Percentiles rank a stretch among this genome's conserved stretches.
phyloP scores from a whole-genome alignment of 2,329 filamentous ascomycete genomes.

The Penicillium janthinellum region DNA sequence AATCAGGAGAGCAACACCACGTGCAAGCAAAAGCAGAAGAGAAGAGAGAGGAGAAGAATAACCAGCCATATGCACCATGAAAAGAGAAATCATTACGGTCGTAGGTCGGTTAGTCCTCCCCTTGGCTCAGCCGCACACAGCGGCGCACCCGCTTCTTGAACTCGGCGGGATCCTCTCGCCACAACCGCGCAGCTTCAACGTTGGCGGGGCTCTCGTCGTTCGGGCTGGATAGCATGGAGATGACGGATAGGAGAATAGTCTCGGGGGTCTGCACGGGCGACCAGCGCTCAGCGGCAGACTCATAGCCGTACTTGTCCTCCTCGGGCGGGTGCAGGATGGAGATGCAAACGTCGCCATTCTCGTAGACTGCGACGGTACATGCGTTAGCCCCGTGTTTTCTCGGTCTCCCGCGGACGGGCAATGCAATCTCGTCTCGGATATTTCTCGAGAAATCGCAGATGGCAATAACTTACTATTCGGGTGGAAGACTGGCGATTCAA shows the following conservation, averaged over 20 bases:
- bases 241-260: slow-evolving; percentile 88
- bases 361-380: slow-evolving; percentile 62
- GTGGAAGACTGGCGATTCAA: slow-evolving; percentile 85
- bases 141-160: slow-evolving; percentile 78
- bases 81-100: background rate
- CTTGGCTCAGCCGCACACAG: slow-evolving; percentile 79
- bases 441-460: background rate
- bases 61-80: slow-evolving; percentile 14
- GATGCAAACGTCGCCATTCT: slow-evolving; percentile 87
- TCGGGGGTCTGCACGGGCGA: slow-evolving; percentile 92
- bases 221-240: slow-evolving; percentile 86
- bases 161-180: slow-evolving; percentile 76
- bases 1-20: slow-evolving; percentile 19
- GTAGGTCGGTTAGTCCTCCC: slow-evolving; percentile 58
- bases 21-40: background rate
- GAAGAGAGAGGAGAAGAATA: background rate
- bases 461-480: slow-evolving; percentile 68
- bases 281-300: slow-evolving; percentile 88
- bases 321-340: slow-evolving; percentile 94
- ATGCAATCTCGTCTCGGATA: background rate
- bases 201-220: slow-evolving; percentile 97
- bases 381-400: background rate
- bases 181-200: slow-evolving; percentile 84
- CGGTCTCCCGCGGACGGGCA: background rate
- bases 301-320: slow-evolving; percentile 93